A percentile compares a stretch with the other conserved stretches of the same genome.
phyloP scores from a whole-genome alignment of 108 stramenopile genomes.

The Cylindrotheca fusiformis region DNA sequence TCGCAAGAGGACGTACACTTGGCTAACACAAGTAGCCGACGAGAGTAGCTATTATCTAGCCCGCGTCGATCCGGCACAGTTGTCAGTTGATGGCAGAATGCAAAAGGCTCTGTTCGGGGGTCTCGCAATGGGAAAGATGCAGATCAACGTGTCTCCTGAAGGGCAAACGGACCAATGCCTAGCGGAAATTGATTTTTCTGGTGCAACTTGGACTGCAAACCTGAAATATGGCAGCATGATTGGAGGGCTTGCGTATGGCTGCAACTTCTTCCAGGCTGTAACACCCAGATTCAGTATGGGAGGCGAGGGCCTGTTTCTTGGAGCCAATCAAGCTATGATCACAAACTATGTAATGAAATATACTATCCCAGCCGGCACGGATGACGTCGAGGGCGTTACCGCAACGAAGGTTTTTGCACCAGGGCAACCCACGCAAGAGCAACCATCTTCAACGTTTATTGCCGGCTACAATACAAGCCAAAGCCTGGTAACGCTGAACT shows the following conservation, averaged over 20 bases:
- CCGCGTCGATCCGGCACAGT: conserved; percentile 61
- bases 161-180: conserved; percentile 66
- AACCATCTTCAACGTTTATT: conserved; percentile 47
- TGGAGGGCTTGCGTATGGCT: conserved; percentile 71
- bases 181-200: conserved; percentile 76
- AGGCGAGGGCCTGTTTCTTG: conserved; percentile 84
- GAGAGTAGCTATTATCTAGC: conserved; percentile 63
- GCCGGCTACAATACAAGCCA: conserved; percentile 68
- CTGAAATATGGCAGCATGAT: conserved; percentile 87
- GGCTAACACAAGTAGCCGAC: conserved; percentile 80
- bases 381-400: conserved; percentile 18
- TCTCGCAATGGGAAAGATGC: conserved; percentile 70
- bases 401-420: neutral
- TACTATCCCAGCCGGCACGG: conserved; percentile 23
- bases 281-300: conserved; percentile 67
- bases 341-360: conserved; percentile 76
- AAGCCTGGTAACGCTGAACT: conserved; percentile 57
- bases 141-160: conserved; percentile 51
- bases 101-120: conserved; percentile 69
- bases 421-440: conserved; percentile 11
- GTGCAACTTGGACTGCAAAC: conserved; percentile 78
- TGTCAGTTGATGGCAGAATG: conserved; percentile 75
- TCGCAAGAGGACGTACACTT: conserved; percentile 61
- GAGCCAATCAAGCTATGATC: conserved; percentile 60
- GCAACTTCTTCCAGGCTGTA: conserved; percentile 76